Percentiles rank a stretch among this genome's conserved stretches.
These are phyloP conservation scores for Scheffersomyces segobiensis DNA, from an alignment of 1,139 yeast genomes.

Conservation along the genomic window DNA sequence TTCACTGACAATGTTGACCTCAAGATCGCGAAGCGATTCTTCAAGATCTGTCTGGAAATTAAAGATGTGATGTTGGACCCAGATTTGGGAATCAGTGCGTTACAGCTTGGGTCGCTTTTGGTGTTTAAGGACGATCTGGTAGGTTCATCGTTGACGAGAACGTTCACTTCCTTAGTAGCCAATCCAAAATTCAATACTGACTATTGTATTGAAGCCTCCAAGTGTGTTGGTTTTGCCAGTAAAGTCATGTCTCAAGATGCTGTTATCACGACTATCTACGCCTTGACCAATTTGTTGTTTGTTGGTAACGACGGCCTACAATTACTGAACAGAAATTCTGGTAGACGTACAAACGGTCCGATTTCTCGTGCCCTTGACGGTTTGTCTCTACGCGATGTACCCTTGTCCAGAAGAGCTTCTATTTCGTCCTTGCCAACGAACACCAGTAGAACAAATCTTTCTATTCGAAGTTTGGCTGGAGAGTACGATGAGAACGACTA, in stretches of 20 bases:
- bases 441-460: conserved; percentile 6
- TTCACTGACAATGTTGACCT: conserved; percentile 40
- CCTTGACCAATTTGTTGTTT: conserved; percentile 72
- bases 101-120: conserved; percentile 57
- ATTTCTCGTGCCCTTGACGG: conserved; percentile 2
- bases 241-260: conserved; percentile 69
- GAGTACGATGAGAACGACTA: conserved; percentile 34
- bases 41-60: conserved; percentile 41
- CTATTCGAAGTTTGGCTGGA: conserved; percentile 5
- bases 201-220: conserved; percentile 35
- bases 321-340: conserved; percentile 22
- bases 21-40: conserved; percentile 32
- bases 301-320: conserved; percentile 47
- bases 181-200: conserved; percentile 37
- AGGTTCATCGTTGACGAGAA: conserved; percentile 49
- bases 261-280: conserved; percentile 82
- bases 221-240: conserved; percentile 46
- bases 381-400: neutral
- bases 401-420: conserved; percentile 19
- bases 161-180: conserved; percentile 50
- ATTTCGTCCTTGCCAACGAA: conserved; percentile 14
- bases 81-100: conserved; percentile 48
- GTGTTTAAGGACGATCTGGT: conserved; percentile 47
- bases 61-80: conserved; percentile 45
- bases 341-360: conserved; percentile 20